Percentiles rank a stretch among this genome's conserved stretches.
These are phyloP conservation scores for Arthrobotrys musiformis DNA, from an alignment of 2,329 filamentous ascomycete species.

Conservation along the genomic window DNA sequence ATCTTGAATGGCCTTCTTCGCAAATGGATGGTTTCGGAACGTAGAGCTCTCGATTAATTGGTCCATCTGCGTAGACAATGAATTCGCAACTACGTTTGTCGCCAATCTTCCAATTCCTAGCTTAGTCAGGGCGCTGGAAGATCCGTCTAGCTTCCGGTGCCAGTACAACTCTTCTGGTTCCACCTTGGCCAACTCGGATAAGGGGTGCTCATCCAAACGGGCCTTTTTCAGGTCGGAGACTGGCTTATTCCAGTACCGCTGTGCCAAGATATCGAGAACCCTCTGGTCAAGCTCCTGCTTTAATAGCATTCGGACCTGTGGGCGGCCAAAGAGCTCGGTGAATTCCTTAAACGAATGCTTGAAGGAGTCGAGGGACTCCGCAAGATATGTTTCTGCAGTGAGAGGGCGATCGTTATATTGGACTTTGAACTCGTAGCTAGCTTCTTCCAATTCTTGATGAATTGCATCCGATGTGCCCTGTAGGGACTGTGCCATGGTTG, in stretches of 20 bases:
- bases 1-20: conserved; percentile 89
- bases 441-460: conserved; percentile 92
- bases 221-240: conserved; percentile 76
- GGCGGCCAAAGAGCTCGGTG: conserved; percentile 85
- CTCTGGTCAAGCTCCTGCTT: conserved; percentile 95
- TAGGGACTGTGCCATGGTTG: conserved; percentile 94
- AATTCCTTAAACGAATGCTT: conserved; percentile 98
- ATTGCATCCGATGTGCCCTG: conserved; percentile 92
- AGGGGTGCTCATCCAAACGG: conserved; percentile 72
- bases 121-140: conserved; percentile 88
- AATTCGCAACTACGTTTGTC: conserved; percentile 86
- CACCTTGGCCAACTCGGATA: conserved; percentile 83
- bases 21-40: conserved; percentile 90
- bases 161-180: conserved; percentile 88
- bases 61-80: conserved; percentile 87
- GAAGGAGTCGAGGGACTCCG: conserved; percentile 93
- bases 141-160: conserved; percentile 93
- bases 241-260: conserved; percentile 97
- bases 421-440: conserved; percentile 98
- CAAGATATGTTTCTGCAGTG: conserved; percentile 94
- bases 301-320: conserved; percentile 86
- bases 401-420: conserved; percentile 97
- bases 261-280: conserved; percentile 89
- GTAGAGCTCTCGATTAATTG: conserved; percentile 80
- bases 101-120: conserved; percentile 91